Evolutionary conservation across 768 basidiomycete genomes (phyloP), one percentile per base, ranked within the genome.

Genomic region (Trametes cinnabarina): DNA sequence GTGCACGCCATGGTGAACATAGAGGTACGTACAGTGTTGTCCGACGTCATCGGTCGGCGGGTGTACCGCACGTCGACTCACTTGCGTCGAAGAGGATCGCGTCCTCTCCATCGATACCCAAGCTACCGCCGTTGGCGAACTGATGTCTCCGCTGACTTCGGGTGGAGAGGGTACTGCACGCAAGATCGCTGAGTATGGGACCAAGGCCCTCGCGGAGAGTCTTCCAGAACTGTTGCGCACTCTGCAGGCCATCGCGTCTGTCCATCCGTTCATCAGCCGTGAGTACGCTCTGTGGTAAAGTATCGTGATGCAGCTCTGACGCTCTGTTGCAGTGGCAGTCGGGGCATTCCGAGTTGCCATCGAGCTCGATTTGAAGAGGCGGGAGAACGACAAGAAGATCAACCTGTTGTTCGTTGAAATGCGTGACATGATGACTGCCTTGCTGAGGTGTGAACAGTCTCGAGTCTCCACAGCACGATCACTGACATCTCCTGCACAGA

Each of bases 331-430:
- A 73, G 82, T 80, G 30, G 80, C 76, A 19, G 77, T 82, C 15
- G 65, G 75, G 14, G 80, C 81, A 0, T 84, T 84, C 67, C 73
- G 77, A 43, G 70, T 79, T 0, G 80, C 80, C 3, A 73, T 81
- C 22, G 75, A 76, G n/a, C 68, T 83, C 25, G 81, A 82, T 54
- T 48, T 79, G 57, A 78, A 77, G 4, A 71, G 81, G 22, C 70
- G 79, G 32, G 79, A 81, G 30, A 84, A 84, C 55, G 78, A 83
- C 57, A 76, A 74, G 53, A 81, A 79, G 58, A 74, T 82, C 9
- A 58, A 77, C 3, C 70, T 74, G 4, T 69, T 84, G 3, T 78
- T 78, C 35, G 64, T 77, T 9, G 76, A 80, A 58, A 84, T 84
- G 80, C 75, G 74, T 55, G 75, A 82, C 46, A 74, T 79, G 72